Base-by-base conservation (phyloP, 2,329 filamentous ascomycete genomes). In the Lizonia empirigonia region DNA sequence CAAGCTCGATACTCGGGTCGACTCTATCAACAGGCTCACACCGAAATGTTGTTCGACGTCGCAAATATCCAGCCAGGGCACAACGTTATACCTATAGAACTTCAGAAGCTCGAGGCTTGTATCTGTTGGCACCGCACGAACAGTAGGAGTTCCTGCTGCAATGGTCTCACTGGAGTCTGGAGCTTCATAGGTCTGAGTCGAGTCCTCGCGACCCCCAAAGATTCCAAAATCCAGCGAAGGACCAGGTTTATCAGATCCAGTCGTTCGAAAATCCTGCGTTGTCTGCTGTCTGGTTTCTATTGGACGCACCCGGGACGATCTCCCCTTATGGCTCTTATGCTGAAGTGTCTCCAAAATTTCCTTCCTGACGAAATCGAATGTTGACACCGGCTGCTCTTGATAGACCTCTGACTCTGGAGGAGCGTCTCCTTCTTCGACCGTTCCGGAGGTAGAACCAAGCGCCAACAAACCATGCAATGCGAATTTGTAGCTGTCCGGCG, bases 11-110 rank as follows among this genome's bases (percentile, higher is more conserved):
- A 19, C 68, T 72, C 33, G 76, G 1, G 40, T 76, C 1, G 80
- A 80, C 23, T 83, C 66, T 2, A 79, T 67, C 0, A 81, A 78
- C 2, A 84, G 70, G 9, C 80, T 75, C 1, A 79, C 76, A 15
- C 79, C 78, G 59, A 85, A 84, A 35, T 78, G 77, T 10, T 78
- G 77, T 12, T 78, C 70, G 22, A 74, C 72, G 50, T 85, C 82
- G 42, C 83, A 83, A 65, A 82, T 84, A 58, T 85, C 82, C 3
- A 85, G 76, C 80, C 80, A 83, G 18, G 78, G 78, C 3, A 80
- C 80, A 32, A 82, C 77, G 48, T 82, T 76, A 1, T 77, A 76
- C 18, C 83, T 76, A 64, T 81, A 84, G 35, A 81, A 49, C 45
- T 58, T 60, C 16, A 67, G 20, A 18, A 62, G 77, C 33, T 78